Conservation (phyloP, 371 early-diverging fungal genomes). For the Mortierella sp. region DNA sequence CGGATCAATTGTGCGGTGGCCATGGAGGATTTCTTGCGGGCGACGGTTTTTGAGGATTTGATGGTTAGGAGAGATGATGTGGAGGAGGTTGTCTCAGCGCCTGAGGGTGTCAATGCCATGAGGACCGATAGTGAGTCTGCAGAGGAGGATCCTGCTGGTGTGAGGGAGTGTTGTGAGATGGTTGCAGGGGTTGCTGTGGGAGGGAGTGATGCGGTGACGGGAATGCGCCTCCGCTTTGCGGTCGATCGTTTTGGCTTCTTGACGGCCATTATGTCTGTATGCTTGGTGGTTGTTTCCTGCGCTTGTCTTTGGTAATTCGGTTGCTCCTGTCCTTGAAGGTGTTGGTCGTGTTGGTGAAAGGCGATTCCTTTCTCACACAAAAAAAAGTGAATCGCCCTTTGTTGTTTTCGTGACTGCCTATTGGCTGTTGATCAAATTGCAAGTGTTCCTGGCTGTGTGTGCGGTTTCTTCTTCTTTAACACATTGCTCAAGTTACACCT, state of each 20-base stretch:
- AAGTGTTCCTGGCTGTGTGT: background rate
- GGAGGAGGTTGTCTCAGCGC: constrained; percentile 43
- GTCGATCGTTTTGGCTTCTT: constrained; percentile 26
- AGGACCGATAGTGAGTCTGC: constrained; percentile 31
- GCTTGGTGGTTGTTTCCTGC: background rate
- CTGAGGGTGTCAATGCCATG: constrained; percentile 35
- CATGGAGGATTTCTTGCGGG: constrained; percentile 47
- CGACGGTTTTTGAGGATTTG: constrained; percentile 32
- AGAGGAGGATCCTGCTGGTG: background rate
- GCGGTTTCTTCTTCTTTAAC: background rate
- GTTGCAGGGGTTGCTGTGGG: background rate
- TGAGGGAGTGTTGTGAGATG: background rate
- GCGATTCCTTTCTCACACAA: background rate
- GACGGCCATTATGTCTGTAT: constrained; percentile 25
- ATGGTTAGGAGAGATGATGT: constrained; percentile 46
- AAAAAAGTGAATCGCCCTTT: background rate
- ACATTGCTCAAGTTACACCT: background rate
- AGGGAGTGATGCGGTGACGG: constrained; percentile 29
- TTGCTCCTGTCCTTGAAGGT: constrained; percentile 3
- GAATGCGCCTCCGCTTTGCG: constrained; percentile 19
- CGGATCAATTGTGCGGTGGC: constrained; percentile 78
- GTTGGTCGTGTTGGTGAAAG: background rate
- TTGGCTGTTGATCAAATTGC: background rate
- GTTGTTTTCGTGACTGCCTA: background rate
- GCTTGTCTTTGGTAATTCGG: background rate